A percentile compares a stretch with the other conserved stretches of the same genome.
Conservation (phyloP, 495 filamentous ascomycete genomes). For the Amphirosellinia nigrospora region DNA sequence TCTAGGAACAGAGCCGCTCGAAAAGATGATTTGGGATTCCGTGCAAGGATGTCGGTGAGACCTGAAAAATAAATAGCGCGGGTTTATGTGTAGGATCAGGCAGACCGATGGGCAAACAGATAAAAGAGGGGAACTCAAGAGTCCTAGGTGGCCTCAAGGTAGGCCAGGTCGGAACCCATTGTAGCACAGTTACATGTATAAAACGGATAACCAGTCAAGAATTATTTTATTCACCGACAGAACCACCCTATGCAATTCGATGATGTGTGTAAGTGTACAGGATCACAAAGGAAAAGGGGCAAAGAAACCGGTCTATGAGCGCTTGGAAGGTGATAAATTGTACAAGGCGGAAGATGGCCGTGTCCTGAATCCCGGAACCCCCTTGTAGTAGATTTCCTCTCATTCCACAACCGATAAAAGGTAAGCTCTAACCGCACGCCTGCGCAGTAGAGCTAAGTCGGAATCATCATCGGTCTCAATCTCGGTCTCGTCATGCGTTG, state of each 20-base stretch:
- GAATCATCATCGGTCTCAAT: constrained; percentile 9
- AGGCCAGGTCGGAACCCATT: constrained; percentile 15
- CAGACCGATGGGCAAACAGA: background rate
- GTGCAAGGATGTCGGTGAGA: background rate
- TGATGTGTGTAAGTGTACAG: constrained; percentile 30
- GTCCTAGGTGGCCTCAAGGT: background rate
- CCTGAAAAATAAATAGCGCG: background rate
- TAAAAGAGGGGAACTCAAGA: constrained; percentile 16
- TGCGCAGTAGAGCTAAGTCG: constrained; percentile 7
- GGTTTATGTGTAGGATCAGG: background rate
- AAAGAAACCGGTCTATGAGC: constrained; percentile 29
- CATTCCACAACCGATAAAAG: constrained; percentile 18
- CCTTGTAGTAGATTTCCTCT: constrained; percentile 17
- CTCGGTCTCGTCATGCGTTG: constrained; percentile 16
- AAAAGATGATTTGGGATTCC: background rate
- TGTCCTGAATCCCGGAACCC: constrained; percentile 21
- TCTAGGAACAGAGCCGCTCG: background rate
- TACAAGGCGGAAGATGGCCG: constrained; percentile 25
- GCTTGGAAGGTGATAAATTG: constrained; percentile 25
- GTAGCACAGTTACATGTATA: constrained; percentile 18
- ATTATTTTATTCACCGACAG: constrained; percentile 30
- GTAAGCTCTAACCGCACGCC: constrained; percentile 7
- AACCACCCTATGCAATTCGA: constrained; percentile 30
- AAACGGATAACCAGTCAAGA: constrained; percentile 20
- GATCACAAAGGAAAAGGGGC: constrained; percentile 28